phyloP scores from a whole-genome alignment of 2,329 filamentous ascomycete genomes.

The Claviceps citrina region DNA sequence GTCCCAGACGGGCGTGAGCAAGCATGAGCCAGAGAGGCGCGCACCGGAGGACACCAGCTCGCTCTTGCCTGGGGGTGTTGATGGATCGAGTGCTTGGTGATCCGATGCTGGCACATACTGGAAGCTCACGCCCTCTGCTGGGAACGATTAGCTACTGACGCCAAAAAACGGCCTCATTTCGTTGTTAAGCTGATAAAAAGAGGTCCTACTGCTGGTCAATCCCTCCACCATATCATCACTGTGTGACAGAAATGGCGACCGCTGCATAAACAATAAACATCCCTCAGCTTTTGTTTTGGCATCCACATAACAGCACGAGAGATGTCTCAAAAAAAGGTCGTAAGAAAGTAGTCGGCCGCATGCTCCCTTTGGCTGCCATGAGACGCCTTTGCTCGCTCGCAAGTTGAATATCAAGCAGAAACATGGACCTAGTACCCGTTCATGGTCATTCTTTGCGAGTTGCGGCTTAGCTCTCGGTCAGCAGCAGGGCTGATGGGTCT shows the following conservation, averaged over 20 bases:
- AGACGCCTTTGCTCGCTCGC: slow-evolving; percentile 21
- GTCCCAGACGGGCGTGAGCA: slow-evolving; percentile 5
- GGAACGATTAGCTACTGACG: neutral
- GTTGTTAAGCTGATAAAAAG: slow-evolving; percentile 10
- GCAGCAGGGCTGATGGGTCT: slow-evolving; percentile 90
- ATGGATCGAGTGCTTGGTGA: neutral
- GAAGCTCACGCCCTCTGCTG: neutral
- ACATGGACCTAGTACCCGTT: slow-evolving; percentile 68
- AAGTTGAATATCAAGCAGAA: slow-evolving; percentile 17
- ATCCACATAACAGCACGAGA: slow-evolving; percentile 17
- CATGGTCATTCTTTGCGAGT: slow-evolving; percentile 95
- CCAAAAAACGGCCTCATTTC: slow-evolving; percentile 8
- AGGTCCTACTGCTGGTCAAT: slow-evolving; percentile 7
- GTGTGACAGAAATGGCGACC: slow-evolving; percentile 8
- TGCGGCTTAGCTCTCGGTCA: slow-evolving; percentile 89
- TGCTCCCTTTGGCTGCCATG: slow-evolving; percentile 13
- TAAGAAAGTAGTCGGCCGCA: slow-evolving; percentile 11
- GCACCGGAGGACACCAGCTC: neutral
- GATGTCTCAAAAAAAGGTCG: slow-evolving; percentile 13
- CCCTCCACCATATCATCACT: slow-evolving; percentile 8
- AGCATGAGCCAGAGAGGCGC: neutral
- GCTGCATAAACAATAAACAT: slow-evolving; percentile 11
- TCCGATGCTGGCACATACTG: neutral
- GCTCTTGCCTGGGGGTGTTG: neutral
- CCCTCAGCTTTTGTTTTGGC: slow-evolving; percentile 10